Conservation (phyloP, 2,329 filamentous ascomycete genomes). For the Capronia epimyces region DNA sequence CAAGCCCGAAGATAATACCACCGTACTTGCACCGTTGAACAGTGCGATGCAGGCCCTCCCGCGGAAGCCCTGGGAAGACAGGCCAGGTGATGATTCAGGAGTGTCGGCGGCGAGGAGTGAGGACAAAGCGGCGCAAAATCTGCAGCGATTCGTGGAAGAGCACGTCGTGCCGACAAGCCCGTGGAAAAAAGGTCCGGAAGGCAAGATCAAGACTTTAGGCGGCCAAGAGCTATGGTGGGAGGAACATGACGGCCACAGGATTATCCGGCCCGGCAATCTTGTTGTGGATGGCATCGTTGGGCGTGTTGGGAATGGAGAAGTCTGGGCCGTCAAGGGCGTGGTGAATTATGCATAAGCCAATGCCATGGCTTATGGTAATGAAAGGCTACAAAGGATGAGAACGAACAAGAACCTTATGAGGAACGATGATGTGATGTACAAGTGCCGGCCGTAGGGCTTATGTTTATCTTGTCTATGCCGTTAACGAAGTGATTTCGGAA, state of each 20-base stretch:
- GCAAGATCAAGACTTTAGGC: slow-evolving; percentile 62
- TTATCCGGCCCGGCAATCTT: slow-evolving; percentile 64
- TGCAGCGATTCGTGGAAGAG: slow-evolving; percentile 75
- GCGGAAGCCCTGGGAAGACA: slow-evolving; percentile 74
- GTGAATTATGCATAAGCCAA: slow-evolving; percentile 46
- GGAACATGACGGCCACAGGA: slow-evolving; percentile 55
- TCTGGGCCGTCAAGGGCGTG: slow-evolving; percentile 68
- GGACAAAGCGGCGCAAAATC: slow-evolving; percentile 69
- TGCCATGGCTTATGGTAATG: too few relatives aligned
- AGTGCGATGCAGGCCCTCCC: slow-evolving; percentile 70
- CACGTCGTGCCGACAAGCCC: slow-evolving; percentile 72
- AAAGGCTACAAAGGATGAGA: background rate
- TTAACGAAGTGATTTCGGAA: too few relatives aligned
- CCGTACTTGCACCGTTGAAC: slow-evolving; percentile 83
- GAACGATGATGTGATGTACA: background rate
- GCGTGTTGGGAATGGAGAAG: slow-evolving; percentile 78
- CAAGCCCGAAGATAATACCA: slow-evolving; percentile 63
- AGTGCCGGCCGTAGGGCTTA: too few relatives aligned
- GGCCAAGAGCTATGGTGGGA: slow-evolving; percentile 81
- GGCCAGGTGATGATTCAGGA: slow-evolving; percentile 22
- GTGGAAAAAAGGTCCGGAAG: slow-evolving; percentile 61
- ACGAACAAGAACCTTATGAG: background rate
- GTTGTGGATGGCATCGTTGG: slow-evolving; percentile 70
- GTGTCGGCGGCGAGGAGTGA: slow-evolving; percentile 56
- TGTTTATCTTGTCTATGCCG: background rate